Conservation (phyloP, 1,139 yeast genomes). For the Yamadazyma diospyri region DNA sequence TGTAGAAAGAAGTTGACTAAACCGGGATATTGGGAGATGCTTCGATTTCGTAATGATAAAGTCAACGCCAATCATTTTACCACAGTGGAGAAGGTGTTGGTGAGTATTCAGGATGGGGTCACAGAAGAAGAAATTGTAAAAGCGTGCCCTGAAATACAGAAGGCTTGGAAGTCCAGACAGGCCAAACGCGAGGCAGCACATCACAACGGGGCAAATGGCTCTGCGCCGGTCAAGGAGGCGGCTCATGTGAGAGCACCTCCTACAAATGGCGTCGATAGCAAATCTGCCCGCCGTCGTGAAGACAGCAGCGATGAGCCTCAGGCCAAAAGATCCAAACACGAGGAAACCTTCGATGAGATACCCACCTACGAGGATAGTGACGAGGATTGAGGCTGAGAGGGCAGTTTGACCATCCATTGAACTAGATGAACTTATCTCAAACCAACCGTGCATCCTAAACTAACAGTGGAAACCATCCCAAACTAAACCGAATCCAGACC, state of each 20-base stretch:
- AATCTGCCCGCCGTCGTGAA: not conserved
- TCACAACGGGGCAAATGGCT: not conserved
- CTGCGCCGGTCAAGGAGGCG: not conserved
- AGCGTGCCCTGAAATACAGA: conserved; percentile 31
- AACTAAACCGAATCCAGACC: too few relatives aligned
- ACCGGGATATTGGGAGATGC: conserved; percentile 70
- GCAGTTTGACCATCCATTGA: not conserved
- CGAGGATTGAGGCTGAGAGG: conserved; percentile 18
- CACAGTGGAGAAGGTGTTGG: conserved; percentile 76
- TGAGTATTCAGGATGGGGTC: conserved; percentile 85
- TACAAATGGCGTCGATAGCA: not conserved
- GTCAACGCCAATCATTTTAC: conserved; percentile 78
- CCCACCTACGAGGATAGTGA: conserved; percentile 46
- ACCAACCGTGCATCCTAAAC: too few relatives aligned
- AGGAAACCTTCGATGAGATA: conserved; percentile 25
- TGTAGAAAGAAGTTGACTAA: conserved; percentile 56
- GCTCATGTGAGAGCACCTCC: not conserved
- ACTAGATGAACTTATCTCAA: too few relatives aligned
- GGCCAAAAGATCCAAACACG: conserved; percentile 6
- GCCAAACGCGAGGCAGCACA: conserved; percentile 21
- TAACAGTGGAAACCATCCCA: too few relatives aligned
- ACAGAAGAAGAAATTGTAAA: conserved; percentile 67
- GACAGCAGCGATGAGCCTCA: not conserved
- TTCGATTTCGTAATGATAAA: conserved; percentile 92
- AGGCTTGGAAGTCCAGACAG: conserved; percentile 36